Percentiles rank a stretch among this genome's conserved stretches.
Evolutionary conservation across 2,329 filamentous ascomycete genomes (phyloP).

Genomic region (Biscogniauxia mediterranea): DNA sequence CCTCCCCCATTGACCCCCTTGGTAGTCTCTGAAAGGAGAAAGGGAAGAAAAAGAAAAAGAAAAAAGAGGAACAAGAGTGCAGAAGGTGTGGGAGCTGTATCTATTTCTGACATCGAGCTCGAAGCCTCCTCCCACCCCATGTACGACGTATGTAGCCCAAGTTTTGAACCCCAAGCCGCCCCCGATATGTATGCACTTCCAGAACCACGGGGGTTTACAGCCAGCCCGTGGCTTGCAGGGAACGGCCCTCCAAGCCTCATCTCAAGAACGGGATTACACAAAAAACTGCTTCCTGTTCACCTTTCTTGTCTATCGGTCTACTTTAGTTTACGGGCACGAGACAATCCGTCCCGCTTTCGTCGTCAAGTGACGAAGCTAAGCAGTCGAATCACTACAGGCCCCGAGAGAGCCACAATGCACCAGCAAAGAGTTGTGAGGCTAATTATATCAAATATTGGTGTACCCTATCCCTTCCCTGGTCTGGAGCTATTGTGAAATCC

Average conservation of each 20-base stretch:
- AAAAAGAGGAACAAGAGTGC: too few relatives aligned
- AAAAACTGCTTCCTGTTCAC: not conserved
- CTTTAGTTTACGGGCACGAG: constrained; percentile 3
- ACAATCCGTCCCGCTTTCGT: constrained; percentile 12
- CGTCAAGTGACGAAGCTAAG: constrained; percentile 30
- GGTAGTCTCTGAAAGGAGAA: not conserved
- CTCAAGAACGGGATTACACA: not conserved
- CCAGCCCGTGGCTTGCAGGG: constrained; percentile 7
- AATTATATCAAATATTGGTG: constrained; percentile 40
- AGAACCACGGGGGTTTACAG: constrained; percentile 4
- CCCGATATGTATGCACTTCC: constrained; percentile 16
- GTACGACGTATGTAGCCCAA: constrained; percentile 13
- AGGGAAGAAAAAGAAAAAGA: too few relatives aligned
- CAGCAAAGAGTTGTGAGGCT: constrained; percentile 28
- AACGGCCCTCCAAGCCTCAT: constrained; percentile 3
- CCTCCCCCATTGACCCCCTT: not conserved
- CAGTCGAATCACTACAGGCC: constrained; percentile 5
- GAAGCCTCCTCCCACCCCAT: constrained; percentile 3
- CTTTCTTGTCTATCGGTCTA: constrained; percentile 10
- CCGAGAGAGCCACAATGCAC: constrained; percentile 16
- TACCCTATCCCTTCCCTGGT: constrained; percentile 28
- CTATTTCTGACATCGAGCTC: constrained; percentile 19
- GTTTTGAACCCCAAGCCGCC: constrained; percentile 27
- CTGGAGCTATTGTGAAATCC: constrained; percentile 35
- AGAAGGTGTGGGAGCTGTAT: constrained; percentile 2